A percentile compares a stretch with the other conserved stretches of the same genome.
Conservation (phyloP, 371 early-diverging fungal species). For the Mucor sp. region DNA sequence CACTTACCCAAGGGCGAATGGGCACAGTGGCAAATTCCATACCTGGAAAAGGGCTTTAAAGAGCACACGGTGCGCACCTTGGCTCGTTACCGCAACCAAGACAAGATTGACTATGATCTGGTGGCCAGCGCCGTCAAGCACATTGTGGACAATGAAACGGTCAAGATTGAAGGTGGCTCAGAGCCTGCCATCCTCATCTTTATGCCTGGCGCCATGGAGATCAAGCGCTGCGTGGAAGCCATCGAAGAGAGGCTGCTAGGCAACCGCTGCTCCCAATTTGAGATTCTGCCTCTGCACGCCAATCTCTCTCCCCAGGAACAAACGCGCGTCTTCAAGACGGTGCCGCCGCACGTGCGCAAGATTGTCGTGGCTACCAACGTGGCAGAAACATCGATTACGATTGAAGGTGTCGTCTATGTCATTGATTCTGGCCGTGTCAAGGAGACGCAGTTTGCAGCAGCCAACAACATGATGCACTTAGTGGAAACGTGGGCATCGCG, state of each 20-base stretch:
- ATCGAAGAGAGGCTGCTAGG: slow-evolving; percentile 29
- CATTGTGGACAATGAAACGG: slow-evolving; percentile 55
- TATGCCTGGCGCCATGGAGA: slow-evolving; percentile 79
- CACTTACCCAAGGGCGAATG: slow-evolving; percentile 25
- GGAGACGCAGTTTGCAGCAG: slow-evolving; percentile 68
- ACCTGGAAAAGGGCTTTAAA: slow-evolving; percentile 47
- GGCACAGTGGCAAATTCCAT: slow-evolving; percentile 49
- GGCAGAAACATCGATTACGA: slow-evolving; percentile 95
- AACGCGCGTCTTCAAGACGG: slow-evolving; percentile 62
- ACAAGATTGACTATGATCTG: slow-evolving; percentile 69
- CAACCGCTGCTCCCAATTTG: slow-evolving; percentile 27
- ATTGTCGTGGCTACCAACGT: slow-evolving; percentile 95
- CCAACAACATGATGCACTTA: slow-evolving; percentile 59
- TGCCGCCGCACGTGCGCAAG: slow-evolving; percentile 71
- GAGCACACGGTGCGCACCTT: slow-evolving; percentile 49
- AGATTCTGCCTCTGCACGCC: slow-evolving; percentile 74
- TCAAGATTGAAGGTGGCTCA: slow-evolving; percentile 33
- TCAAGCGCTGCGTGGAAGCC: slow-evolving; percentile 67
- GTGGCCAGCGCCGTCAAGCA: slow-evolving; percentile 62
- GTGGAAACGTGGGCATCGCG: slow-evolving; percentile 62
- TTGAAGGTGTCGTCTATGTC: slow-evolving; percentile 89
- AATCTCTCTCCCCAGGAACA: slow-evolving; percentile 74
- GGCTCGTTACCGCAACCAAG: slow-evolving; percentile 49
- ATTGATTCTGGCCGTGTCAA: slow-evolving; percentile 92
- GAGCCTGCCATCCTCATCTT: slow-evolving; percentile 73